Evolutionary conservation across 2,329 filamentous ascomycete genomes (phyloP), one percentile per base, ranked within the genome.

Genomic region (Moelleriella libera): DNA sequence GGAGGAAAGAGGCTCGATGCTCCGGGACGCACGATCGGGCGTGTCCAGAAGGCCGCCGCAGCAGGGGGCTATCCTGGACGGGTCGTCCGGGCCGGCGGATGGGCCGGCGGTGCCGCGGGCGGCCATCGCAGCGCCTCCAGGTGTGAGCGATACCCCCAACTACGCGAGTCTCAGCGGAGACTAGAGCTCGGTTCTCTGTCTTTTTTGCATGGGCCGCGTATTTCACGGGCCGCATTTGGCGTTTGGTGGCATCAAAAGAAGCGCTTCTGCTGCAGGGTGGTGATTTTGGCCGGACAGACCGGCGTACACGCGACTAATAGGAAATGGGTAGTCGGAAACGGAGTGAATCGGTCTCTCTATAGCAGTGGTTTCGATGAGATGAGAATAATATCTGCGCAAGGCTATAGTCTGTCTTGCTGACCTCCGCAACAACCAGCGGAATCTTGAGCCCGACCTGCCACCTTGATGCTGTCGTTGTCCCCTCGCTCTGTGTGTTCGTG

Each of bases 401-500:
- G 9, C 28, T 6, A 9, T 48, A 14, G 41, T 44, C 28, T 45
- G n/a, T 43, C 30, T 6, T n/a, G n/a, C 32, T 37, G 41, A 28
- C 42, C 47, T 29, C 54, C 57, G 47, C 60, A 59, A 47, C 60
- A 57, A 30, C 65, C 64, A 10, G 61, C 59, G 6, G 58, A 54
- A n/a, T n/a, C 51, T 44, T n/a, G 49, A 49, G 40, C 58, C 60
- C 2, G 62, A 50, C 67, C 71, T 2, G 74, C 73, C 46, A 79
- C 70, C 66, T 89, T 94, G 58, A 96, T 79, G 34, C 83, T 86
- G 56, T 96, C 88, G 60, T 98, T 98, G 66, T 97, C 85, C 47
- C 92, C 88, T 54, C 87, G 75, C 65, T 98, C 90, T 31, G 84
- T 98, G 54, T 94, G 71, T 51, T 94, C 77, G 63, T 97, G 92